Evolutionary conservation across 768 basidiomycete species (phyloP).

Genomic region (Phaffia australis): DNA sequence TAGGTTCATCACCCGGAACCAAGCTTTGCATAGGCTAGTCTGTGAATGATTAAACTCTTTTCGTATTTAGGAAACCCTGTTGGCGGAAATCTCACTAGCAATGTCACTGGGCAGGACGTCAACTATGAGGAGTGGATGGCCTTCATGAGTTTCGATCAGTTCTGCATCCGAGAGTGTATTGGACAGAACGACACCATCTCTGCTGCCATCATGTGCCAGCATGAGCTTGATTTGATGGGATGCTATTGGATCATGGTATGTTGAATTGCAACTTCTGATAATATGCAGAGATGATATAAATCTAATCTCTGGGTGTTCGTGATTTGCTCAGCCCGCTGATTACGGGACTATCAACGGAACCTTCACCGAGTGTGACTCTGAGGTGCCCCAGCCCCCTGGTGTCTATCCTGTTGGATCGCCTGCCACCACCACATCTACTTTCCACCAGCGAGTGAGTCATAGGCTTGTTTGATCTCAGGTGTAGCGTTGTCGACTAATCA

Average conservation of each 20-base stretch:
- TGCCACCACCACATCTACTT: constrained; percentile 34
- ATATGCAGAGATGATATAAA: constrained; percentile 25
- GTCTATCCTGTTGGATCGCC: constrained; percentile 40
- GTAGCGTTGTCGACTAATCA: constrained; percentile 33
- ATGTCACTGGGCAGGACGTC: constrained; percentile 38
- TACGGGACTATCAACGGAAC: background rate
- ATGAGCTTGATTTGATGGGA: constrained; percentile 12
- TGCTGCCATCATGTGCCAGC: constrained; percentile 37
- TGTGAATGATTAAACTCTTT: too few species aligned
- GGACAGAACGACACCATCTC: constrained; percentile 37
- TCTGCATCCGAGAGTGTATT: constrained; percentile 45
- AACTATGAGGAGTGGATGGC: constrained; percentile 43
- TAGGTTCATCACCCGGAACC: constrained; percentile 28
- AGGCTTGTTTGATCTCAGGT: constrained; percentile 33
- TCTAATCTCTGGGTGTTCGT: constrained; percentile 29
- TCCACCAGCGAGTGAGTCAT: constrained; percentile 35
- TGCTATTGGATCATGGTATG: constrained; percentile 4
- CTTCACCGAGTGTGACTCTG: constrained; percentile 29
- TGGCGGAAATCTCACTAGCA: constrained; percentile 40
- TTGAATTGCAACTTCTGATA: background rate
- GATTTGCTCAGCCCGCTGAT: constrained; percentile 35
- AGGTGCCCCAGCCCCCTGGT: constrained; percentile 39
- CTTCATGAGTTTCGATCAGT: constrained; percentile 34
- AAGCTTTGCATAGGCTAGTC: too few species aligned
- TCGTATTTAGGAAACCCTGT: constrained; percentile 34